A percentile compares a stretch with the other conserved stretches of the same genome.
These are phyloP conservation scores for Zygosaccharomyces rouxii DNA, from an alignment of 805 yeast genomes.

Conservation along the genomic window DNA sequence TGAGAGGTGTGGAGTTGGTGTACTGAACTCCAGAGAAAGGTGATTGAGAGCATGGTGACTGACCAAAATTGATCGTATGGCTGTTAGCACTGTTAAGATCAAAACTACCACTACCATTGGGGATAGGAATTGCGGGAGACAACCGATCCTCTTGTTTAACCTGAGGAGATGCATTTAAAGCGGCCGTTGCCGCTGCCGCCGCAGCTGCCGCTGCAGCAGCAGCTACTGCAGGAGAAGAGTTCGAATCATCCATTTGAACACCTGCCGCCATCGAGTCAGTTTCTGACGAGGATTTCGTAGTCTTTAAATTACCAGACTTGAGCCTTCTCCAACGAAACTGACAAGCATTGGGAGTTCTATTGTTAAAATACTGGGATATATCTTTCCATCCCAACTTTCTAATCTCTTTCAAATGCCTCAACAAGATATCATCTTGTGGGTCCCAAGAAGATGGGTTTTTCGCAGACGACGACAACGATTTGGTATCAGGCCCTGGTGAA, in stretches of 20 bases:
- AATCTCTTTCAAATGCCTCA: conserved; percentile 74
- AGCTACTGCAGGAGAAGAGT: conserved; percentile 4
- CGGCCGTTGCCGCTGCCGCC: background rate
- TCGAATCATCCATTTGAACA: background rate
- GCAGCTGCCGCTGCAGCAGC: background rate
- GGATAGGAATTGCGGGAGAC: conserved; percentile 13
- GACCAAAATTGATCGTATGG: background rate
- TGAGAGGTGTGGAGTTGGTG: conserved; percentile 3
- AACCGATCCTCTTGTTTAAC: conserved; percentile 2
- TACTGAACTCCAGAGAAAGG: conserved; percentile 10
- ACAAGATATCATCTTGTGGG: conserved; percentile 65
- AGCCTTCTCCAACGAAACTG: conserved; percentile 85
- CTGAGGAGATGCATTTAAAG: background rate
- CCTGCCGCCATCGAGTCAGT: conserved; percentile 17
- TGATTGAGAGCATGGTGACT: conserved; percentile 14
- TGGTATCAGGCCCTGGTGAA: conserved; percentile 5
- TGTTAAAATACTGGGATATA: conserved; percentile 70
- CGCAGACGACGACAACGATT: conserved; percentile 6
- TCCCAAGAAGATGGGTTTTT: conserved; percentile 65
- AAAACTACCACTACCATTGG: conserved; percentile 2
- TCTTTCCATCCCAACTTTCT: conserved; percentile 89
- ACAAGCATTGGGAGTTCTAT: conserved; percentile 84
- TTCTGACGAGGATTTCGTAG: conserved; percentile 27
- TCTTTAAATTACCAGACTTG: conserved; percentile 41
- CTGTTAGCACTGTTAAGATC: background rate